These are phyloP conservation scores for Beta vulgaris DNA, from an alignment of 148 eudicot genomes.

Conservation along the genomic window DNA sequence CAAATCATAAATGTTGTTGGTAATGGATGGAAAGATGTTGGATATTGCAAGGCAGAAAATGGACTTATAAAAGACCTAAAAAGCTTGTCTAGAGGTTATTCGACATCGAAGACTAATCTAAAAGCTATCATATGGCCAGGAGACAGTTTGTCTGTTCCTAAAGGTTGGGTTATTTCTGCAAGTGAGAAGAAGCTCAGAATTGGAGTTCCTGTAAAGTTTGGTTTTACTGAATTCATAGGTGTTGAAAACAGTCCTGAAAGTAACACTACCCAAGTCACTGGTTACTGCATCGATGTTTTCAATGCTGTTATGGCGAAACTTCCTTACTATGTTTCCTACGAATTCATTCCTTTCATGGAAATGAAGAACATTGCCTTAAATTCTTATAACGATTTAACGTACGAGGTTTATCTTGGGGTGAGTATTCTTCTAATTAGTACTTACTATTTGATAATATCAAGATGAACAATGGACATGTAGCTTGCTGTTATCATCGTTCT, in stretches of 20 bases:
- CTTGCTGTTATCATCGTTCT: too few species aligned
- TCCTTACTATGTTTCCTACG: slow-evolving; percentile 42
- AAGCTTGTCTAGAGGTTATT: not conserved
- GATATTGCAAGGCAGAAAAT: slow-evolving; percentile 22
- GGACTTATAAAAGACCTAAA: slow-evolving; percentile 18
- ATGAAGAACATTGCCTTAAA: slow-evolving; percentile 19
- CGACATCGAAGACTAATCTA: slow-evolving; percentile 14
- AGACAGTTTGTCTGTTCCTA: slow-evolving; percentile 24
- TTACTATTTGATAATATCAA: too few species aligned
- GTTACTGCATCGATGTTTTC: slow-evolving; percentile 48
- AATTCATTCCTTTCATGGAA: slow-evolving; percentile 33
- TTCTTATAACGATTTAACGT: slow-evolving; percentile 39
- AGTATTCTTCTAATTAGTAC: not conserved
- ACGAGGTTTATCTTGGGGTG: slow-evolving; percentile 44
- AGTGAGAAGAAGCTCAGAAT: slow-evolving; percentile 34
- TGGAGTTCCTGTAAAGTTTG: slow-evolving; percentile 39
- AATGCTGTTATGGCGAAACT: slow-evolving; percentile 34
- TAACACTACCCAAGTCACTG: slow-evolving; percentile 25
- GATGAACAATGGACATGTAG: too few species aligned
- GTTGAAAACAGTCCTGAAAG: slow-evolving; percentile 22
- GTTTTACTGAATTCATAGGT: slow-evolving; percentile 38
- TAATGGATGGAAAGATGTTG: slow-evolving; percentile 23
- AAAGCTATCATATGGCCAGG: slow-evolving; percentile 52
- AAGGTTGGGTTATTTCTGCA: slow-evolving; percentile 37
- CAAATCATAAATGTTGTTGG: slow-evolving; percentile 40